Conservation (phyloP, 805 yeast genomes). For the Saturnispora ahearnii region DNA sequence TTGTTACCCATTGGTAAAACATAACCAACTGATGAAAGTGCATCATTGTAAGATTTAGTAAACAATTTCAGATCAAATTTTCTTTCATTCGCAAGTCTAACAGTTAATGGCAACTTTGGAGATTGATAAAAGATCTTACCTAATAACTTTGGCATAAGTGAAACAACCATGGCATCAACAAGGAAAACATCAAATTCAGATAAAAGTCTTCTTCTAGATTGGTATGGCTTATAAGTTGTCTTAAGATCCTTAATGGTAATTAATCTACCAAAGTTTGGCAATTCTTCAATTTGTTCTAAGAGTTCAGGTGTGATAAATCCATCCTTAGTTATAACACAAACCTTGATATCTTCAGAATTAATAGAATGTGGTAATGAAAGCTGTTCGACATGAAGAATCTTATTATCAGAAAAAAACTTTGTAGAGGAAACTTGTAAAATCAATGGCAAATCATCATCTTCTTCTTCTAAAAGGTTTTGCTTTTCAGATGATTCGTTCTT, state of each 20-base stretch:
- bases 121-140: constrained; percentile 68
- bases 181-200: constrained; percentile 66
- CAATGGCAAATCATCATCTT: constrained; percentile 41
- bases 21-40: constrained; percentile 49
- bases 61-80: constrained; percentile 39
- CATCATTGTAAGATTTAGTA: constrained; percentile 48
- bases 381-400: constrained; percentile 47
- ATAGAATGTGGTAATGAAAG: constrained; percentile 41
- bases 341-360: constrained; percentile 32
- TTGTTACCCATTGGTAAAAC: constrained; percentile 68
- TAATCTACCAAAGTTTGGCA: constrained; percentile 44
- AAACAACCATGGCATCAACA: constrained; percentile 74
- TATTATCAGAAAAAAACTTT: constrained; percentile 52
- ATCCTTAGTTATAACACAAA: constrained; percentile 68
- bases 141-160: constrained; percentile 71
- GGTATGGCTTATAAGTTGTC: constrained; percentile 80
- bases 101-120: constrained; percentile 59
- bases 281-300: constrained; percentile 38
- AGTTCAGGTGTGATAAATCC: constrained; percentile 36
- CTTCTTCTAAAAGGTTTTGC: constrained; percentile 53
- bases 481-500: constrained; percentile 17
- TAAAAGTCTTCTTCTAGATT: constrained; percentile 70
- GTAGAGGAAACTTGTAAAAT: constrained; percentile 58
- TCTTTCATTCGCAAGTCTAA: constrained; percentile 30
- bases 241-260: constrained; percentile 68